Evolutionary conservation across 306 rosid species (phyloP).

Genomic region (Trifolium repens): DNA sequence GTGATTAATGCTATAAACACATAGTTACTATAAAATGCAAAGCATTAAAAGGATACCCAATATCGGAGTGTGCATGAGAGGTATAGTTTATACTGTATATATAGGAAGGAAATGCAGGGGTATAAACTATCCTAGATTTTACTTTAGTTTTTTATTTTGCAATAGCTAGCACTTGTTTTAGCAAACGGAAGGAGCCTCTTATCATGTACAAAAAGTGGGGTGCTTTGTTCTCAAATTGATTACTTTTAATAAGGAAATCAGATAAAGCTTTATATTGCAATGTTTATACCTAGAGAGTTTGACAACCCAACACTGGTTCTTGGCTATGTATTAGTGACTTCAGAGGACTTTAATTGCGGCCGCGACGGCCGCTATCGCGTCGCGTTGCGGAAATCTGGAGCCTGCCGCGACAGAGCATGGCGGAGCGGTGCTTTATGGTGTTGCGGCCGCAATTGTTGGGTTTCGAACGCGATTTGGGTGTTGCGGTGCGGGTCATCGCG

Average conservation of each 20-base stretch:
- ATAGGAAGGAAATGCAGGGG: background rate
- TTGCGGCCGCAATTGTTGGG: too few species aligned
- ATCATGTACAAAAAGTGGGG: background rate
- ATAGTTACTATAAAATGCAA: background rate
- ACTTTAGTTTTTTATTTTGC: background rate
- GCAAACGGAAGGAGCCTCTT: background rate
- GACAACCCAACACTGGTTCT: background rate
- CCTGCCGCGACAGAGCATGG: too few species aligned
- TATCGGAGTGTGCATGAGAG: background rate
- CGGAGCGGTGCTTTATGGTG: too few species aligned
- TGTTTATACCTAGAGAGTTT: background rate
- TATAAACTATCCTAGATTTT: background rate
- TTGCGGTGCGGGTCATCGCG: too few species aligned
- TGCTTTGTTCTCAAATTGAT: background rate
- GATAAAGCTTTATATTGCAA: background rate
- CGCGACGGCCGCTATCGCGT: too few species aligned
- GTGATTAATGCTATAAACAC: background rate
- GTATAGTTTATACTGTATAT: background rate
- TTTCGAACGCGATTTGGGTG: too few species aligned
- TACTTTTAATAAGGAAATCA: background rate
- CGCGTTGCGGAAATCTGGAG: too few species aligned
- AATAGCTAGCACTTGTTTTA: background rate
- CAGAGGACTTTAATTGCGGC: background rate
- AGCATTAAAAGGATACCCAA: background rate
- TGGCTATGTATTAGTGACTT: background rate